phyloP scores from a whole-genome alignment of 129 eudicot genomes.

The Erigeron canadensis region DNA sequence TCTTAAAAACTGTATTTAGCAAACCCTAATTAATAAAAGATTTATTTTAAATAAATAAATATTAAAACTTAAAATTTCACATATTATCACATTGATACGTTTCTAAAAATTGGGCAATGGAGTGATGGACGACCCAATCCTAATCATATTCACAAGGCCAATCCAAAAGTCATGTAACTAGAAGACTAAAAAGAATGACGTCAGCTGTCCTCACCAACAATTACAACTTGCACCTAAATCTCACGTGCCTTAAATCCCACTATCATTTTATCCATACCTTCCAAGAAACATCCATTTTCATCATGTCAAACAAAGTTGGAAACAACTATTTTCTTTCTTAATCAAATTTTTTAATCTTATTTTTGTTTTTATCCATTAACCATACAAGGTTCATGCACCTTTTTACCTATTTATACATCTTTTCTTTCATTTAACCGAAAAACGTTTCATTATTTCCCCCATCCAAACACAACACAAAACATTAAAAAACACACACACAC shows the following conservation, averaged over 20 bases:
- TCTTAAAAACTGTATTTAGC: too few relatives aligned
- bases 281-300: constrained; percentile 34
- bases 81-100: too few relatives aligned
- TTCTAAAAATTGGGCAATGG: too few relatives aligned
- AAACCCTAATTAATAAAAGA: too few relatives aligned
- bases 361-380: constrained; percentile 12
- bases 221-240: constrained; percentile 29
- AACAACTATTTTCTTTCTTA: constrained; percentile 6
- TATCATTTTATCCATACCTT: constrained; percentile 17
- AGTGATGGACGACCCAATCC: neutral
- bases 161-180: neutral
- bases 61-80: too few relatives aligned
- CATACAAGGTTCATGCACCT: constrained; percentile 38
- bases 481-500: neutral
- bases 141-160: neutral
- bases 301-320: constrained; percentile 34
- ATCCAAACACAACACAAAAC: too few relatives aligned
- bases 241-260: constrained; percentile 38
- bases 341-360: neutral
- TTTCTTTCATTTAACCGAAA: constrained; percentile 15
- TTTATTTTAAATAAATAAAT: too few relatives aligned
- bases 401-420: constrained; percentile 35
- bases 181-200: constrained; percentile 36
- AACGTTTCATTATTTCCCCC: constrained; percentile 11
- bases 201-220: constrained; percentile 22